phyloP scores from a whole-genome alignment of 2,329 filamentous ascomycete genomes.

The Aspergillus brunneoviolaceus region DNA sequence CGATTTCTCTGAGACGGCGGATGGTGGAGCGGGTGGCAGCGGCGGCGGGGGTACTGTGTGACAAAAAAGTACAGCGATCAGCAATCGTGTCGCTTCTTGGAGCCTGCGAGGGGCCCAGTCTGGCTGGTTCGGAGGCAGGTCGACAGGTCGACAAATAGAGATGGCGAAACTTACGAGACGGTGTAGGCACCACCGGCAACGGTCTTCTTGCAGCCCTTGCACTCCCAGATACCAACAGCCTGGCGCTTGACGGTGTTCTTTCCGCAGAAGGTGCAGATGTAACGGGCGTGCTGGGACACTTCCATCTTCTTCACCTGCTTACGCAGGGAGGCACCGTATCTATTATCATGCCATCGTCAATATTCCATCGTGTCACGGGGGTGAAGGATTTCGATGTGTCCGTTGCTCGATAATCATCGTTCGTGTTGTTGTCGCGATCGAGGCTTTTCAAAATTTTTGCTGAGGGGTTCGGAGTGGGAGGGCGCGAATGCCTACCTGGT shows the following conservation, averaged over 20 bases:
- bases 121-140: neutral
- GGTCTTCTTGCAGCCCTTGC: slow-evolving; percentile 92
- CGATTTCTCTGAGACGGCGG: slow-evolving; percentile 95
- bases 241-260: slow-evolving; percentile 92
- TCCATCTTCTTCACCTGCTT: slow-evolving; percentile 99
- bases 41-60: slow-evolving; percentile 77
- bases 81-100: slow-evolving; percentile 11
- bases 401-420: slow-evolving; percentile 16
- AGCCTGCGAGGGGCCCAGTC: neutral
- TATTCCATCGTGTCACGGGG: slow-evolving; percentile 10
- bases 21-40: slow-evolving; percentile 94
- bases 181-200: slow-evolving; percentile 91
- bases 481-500: slow-evolving; percentile 68
- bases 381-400: slow-evolving; percentile 20
- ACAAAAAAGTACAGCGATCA: slow-evolving; percentile 13
- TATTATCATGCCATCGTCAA: slow-evolving; percentile 41
- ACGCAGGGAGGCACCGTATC: slow-evolving; percentile 98
- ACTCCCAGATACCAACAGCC: slow-evolving; percentile 95
- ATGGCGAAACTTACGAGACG: slow-evolving; percentile 75
- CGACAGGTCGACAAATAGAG: neutral
- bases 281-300: slow-evolving; percentile 96
- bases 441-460: slow-evolving; percentile 14
- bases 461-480: slow-evolving; percentile 19
- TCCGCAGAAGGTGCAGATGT: slow-evolving; percentile 97
- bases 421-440: slow-evolving; percentile 10